Evolutionary conservation across 2,329 filamentous ascomycete species (phyloP).

Genomic region (Exophiala lecanii-corni): DNA sequence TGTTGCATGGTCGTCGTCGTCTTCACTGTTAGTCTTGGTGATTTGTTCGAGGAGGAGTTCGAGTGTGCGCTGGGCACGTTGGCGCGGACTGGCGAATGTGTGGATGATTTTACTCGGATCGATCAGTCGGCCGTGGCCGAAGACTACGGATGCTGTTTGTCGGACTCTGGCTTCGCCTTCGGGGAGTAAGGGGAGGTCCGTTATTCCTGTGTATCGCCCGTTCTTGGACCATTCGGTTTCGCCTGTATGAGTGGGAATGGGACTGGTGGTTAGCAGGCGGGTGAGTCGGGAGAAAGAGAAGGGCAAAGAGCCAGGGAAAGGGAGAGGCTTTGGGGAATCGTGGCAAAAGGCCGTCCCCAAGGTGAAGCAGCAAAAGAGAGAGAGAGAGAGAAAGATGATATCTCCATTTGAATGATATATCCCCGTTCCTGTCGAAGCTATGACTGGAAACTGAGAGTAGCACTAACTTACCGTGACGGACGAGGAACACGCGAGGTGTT

Average conservation of each 20-base stretch:
- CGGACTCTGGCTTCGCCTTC: slow-evolving; percentile 43
- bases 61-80: slow-evolving; percentile 47
- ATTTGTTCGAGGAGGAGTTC: slow-evolving; percentile 32
- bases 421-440: no score
- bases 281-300: background rate
- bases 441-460: no score
- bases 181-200: slow-evolving; percentile 41
- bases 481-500: slow-evolving; percentile 24
- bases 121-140: slow-evolving; percentile 49
- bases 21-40: no score
- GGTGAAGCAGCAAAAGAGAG: no score
- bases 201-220: slow-evolving; percentile 44
- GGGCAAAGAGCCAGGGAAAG: no score
- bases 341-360: no score
- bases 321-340: no score
- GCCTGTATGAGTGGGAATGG: slow-evolving; percentile 25
- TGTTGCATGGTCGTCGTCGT: background rate
- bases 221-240: slow-evolving; percentile 47
- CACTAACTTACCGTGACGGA: slow-evolving; percentile 25
- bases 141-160: slow-evolving; percentile 42
- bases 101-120: slow-evolving; percentile 46
- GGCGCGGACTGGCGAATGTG: slow-evolving; percentile 49
- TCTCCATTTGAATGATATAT: background rate
- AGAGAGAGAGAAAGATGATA: no score
- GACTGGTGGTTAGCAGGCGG: background rate